A percentile compares a stretch with the other conserved stretches of the same genome.
phyloP scores from a whole-genome alignment of 805 yeast genomes.

The Millerozyma acaciae region DNA sequence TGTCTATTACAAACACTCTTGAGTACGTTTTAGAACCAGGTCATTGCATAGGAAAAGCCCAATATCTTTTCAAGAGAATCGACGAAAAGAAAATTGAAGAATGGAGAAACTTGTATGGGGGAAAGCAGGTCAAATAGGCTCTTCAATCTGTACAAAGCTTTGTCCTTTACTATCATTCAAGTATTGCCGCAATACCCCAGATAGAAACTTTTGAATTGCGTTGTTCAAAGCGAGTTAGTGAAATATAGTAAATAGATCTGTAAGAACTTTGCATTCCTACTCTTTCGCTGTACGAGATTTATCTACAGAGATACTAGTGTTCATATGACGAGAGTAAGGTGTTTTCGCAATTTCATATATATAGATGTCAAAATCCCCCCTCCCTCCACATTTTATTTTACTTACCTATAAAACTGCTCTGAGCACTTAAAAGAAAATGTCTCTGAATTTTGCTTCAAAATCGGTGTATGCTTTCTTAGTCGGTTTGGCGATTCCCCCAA shows the following conservation, averaged over 20 bases:
- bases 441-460: constrained; percentile 8
- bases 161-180: too few relatives aligned
- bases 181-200: too few relatives aligned
- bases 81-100: constrained; percentile 83
- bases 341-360: too few relatives aligned
- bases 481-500: constrained; percentile 29
- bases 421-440: constrained; percentile 6
- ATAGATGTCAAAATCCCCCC: too few relatives aligned
- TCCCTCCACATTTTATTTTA: neutral
- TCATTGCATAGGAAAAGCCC: constrained; percentile 86
- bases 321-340: too few relatives aligned
- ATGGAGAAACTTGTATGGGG: constrained; percentile 87
- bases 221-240: neutral
- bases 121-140: constrained; percentile 46
- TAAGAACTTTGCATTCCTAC: too few relatives aligned
- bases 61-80: constrained; percentile 87
- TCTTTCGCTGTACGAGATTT: too few relatives aligned
- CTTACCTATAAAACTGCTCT: neutral
- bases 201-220: too few relatives aligned
- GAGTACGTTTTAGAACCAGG: constrained; percentile 67
- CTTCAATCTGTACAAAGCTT: too few relatives aligned
- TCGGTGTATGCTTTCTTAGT: constrained; percentile 21
- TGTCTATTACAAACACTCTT: constrained; percentile 74
- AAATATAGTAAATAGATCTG: neutral
- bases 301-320: too few relatives aligned